Base-by-base conservation (phyloP, 1,284 basidiomycete genomes). In the Afroboletus lepidellus region DNA sequence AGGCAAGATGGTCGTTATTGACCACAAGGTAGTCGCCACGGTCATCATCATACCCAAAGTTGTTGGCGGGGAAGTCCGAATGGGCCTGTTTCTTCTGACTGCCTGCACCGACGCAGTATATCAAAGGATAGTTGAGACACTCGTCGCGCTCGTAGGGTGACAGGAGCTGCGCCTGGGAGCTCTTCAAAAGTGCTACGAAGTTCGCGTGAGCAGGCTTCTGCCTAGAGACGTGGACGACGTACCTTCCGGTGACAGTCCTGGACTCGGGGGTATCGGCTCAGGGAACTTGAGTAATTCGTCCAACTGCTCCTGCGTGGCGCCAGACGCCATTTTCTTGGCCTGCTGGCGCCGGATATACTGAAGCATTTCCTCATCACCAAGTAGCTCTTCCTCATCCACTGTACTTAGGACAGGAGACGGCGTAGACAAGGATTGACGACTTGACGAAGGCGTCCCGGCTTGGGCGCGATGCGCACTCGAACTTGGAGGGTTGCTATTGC, bases 41-140 rank as follows among this genome's bases (percentile, higher is more conserved):
- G 42, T 99, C 97, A 68, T 99, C 97, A 67, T 99, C 97, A 65
- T 96, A 99, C 30, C 97, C 92, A 65, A 90, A 85, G 69, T 99
- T 99, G 71, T 95, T 96, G 16, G 84, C 81, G 2, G 87, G 71
- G 59, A 83, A 81, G 46, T 93, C 87, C 7, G 77, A 73, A 30
- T 83, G 83, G 0, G 91, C 90, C 55, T 74, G 77, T 66, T 92
- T 92, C 77, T 95, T 95, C 65, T 84, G 83, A 65, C 86, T 89
- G 51, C 80, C 79, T 13, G 83, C 81, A 29, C 96, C 96, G 51
- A 89, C 78, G 66, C 79, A 98, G 72, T 92, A 98, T 41, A 98
- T 85, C 27, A 82, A 77, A 21, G 87, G 81, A 70, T 87, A 96
- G 58, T 98, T 92, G 50, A 92, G 79, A 56, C 99, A 88, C 72